Percentiles rank a stretch among this genome's conserved stretches.
phyloP scores from a whole-genome alignment of 2,329 filamentous ascomycete genomes.

The Diaporthe humulicola region DNA sequence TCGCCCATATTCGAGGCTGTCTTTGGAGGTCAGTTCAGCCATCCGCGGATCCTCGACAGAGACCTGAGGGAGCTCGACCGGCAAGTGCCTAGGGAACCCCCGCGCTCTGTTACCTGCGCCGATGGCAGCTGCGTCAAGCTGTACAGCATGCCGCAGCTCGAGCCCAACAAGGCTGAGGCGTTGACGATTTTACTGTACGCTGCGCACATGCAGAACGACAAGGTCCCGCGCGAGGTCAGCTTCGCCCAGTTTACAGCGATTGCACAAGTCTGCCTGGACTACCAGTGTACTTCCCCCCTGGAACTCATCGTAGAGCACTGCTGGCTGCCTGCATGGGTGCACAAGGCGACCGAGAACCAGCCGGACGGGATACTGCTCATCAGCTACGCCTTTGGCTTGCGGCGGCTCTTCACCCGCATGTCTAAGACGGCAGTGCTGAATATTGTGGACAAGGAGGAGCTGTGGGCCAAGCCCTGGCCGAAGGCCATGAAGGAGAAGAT shows the following conservation, averaged over 20 bases:
- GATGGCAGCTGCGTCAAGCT: conserved; percentile 60
- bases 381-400: conserved; percentile 65
- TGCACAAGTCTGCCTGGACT: conserved; percentile 63
- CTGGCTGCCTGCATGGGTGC: conserved; percentile 67
- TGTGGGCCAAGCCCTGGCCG: conserved; percentile 61
- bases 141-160: conserved; percentile 66
- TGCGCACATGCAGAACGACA: conserved; percentile 62
- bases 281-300: conserved; percentile 65
- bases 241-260: conserved; percentile 66
- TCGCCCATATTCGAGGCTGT: conserved; percentile 66
- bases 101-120: conserved; percentile 53
- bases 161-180: conserved; percentile 56
- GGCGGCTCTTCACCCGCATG: conserved; percentile 62
- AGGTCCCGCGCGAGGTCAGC: conserved; percentile 59
- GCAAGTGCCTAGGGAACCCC: conserved; percentile 51
- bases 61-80: conserved; percentile 51
- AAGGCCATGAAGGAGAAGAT: conserved; percentile 61
- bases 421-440: conserved; percentile 64
- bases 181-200: conserved; percentile 64
- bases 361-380: conserved; percentile 64
- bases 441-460: conserved; percentile 57
- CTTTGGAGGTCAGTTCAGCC: conserved; percentile 48
- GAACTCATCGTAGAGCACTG: conserved; percentile 63
- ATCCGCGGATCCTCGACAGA: conserved; percentile 37
- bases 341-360: conserved; percentile 61